Conservation (phyloP, 1,139 yeast species). For the Nakaseomyces delphensis region DNA sequence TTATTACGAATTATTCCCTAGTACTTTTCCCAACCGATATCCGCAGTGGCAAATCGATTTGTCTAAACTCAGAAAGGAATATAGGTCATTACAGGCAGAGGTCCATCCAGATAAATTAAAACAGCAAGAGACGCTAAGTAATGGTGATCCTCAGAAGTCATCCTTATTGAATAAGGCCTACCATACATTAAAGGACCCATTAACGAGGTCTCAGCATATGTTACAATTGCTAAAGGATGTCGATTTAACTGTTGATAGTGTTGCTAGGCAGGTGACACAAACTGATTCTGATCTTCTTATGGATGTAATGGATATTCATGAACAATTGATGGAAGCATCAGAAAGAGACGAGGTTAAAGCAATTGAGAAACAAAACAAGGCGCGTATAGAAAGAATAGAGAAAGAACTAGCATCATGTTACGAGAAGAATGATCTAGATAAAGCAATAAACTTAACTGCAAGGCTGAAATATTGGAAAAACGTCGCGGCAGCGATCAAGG, state of each 20-base stretch:
- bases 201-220: constrained; percentile 56
- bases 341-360: constrained; percentile 48
- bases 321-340: constrained; percentile 56
- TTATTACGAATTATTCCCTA: constrained; percentile 61
- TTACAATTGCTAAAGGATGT: constrained; percentile 37
- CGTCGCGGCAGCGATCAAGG: constrained; percentile 61
- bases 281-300: constrained; percentile 55
- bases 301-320: constrained; percentile 76
- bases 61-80: constrained; percentile 58
- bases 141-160: constrained; percentile 26
- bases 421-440: constrained; percentile 32
- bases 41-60: constrained; percentile 57
- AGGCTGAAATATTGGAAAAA: constrained; percentile 79
- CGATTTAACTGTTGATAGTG: constrained; percentile 37
- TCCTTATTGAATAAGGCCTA: constrained; percentile 68
- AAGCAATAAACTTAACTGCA: constrained; percentile 58
- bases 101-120: constrained; percentile 68
- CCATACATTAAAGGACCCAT: constrained; percentile 58
- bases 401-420: constrained; percentile 31
- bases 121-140: constrained; percentile 11
- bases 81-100: constrained; percentile 57
- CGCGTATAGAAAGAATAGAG: constrained; percentile 40
- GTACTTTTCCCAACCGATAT: constrained; percentile 58
- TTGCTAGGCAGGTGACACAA: constrained; percentile 22
- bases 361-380: constrained; percentile 48